Conservation (phyloP, 768 basidiomycete species). For the Cubamyces lactineus region DNA sequence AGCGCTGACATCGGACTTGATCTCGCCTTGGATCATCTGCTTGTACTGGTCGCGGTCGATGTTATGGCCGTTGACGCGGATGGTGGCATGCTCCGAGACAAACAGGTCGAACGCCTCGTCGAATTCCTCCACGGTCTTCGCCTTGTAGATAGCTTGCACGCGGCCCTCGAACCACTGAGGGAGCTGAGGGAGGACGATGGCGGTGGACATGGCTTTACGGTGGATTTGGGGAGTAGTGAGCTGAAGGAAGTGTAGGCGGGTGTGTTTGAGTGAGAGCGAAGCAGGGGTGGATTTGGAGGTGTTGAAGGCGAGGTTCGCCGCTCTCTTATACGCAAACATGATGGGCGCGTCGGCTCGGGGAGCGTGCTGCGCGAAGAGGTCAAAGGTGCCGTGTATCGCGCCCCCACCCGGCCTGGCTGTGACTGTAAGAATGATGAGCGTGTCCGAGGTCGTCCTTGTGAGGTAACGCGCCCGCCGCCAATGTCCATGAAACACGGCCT, state of each 20-base stretch:
- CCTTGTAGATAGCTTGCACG: conserved; percentile 42
- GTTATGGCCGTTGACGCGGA: conserved; percentile 47
- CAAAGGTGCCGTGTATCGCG: not conserved
- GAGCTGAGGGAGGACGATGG: conserved; percentile 45
- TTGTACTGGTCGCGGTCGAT: conserved; percentile 46
- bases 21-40: conserved; percentile 36
- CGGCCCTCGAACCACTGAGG: conserved; percentile 45
- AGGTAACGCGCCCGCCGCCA: not conserved
- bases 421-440: not conserved
- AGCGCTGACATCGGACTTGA: conserved; percentile 32
- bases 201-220: conserved; percentile 22
- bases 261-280: not conserved
- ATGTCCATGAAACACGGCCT: not conserved
- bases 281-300: not conserved
- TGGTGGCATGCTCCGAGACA: conserved; percentile 39
- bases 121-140: conserved; percentile 41
- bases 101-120: conserved; percentile 44
- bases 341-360: not conserved
- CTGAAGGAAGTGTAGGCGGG: not conserved
- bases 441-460: no score
- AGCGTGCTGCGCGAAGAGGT: not conserved
- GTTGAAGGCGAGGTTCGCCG: not conserved
- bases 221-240: not conserved
- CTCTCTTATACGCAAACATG: conserved; percentile 16
- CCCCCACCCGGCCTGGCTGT: not conserved